Percentiles rank a stretch among this genome's conserved stretches.
Evolutionary conservation across 192 early-diverging fungal species (phyloP).

Genomic region (Spizellomyces sp.): DNA sequence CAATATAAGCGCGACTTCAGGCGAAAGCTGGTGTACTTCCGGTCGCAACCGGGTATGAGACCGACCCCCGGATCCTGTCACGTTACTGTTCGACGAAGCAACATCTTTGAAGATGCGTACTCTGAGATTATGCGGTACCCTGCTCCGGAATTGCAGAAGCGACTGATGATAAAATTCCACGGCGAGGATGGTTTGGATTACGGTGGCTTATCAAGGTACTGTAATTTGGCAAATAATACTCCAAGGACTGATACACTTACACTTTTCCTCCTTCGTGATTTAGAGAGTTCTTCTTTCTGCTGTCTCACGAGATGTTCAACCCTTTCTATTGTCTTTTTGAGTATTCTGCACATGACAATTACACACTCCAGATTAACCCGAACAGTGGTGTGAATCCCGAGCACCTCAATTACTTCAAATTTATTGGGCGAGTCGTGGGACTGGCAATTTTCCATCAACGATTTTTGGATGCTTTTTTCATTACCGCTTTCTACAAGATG

Average conservation of each 20-base stretch:
- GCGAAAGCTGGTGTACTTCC: constrained; percentile 95
- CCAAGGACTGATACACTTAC: not conserved
- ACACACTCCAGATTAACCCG: constrained; percentile 98
- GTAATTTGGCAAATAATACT: not conserved
- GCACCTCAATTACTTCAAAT: constrained; percentile 97
- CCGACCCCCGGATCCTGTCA: constrained; percentile 86
- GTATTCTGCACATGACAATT: constrained; percentile 97
- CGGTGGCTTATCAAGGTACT: constrained; percentile 87
- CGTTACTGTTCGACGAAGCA: constrained; percentile 84
- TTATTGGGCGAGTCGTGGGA: constrained; percentile 96
- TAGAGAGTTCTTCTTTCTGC: constrained; percentile 96
- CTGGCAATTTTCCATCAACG: constrained; percentile 97
- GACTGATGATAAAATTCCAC: constrained; percentile 98
- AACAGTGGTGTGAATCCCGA: constrained; percentile 94
- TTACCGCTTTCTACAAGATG: constrained; percentile 96
- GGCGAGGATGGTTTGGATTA: constrained; percentile 99
- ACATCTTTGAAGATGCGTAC: constrained; percentile 96
- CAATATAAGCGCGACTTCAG: constrained; percentile 99
- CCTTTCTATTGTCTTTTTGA: constrained; percentile 96
- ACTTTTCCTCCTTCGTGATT: constrained; percentile 11
- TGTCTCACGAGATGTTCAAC: constrained; percentile 99
- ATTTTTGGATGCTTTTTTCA: constrained; percentile 95
- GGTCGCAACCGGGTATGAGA: constrained; percentile 88
- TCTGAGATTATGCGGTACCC: constrained; percentile 93
- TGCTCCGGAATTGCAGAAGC: constrained; percentile 90